Evolutionary conservation across 2,329 filamentous ascomycete genomes (phyloP).

Genomic region (Kalaharituber pfeilii): DNA sequence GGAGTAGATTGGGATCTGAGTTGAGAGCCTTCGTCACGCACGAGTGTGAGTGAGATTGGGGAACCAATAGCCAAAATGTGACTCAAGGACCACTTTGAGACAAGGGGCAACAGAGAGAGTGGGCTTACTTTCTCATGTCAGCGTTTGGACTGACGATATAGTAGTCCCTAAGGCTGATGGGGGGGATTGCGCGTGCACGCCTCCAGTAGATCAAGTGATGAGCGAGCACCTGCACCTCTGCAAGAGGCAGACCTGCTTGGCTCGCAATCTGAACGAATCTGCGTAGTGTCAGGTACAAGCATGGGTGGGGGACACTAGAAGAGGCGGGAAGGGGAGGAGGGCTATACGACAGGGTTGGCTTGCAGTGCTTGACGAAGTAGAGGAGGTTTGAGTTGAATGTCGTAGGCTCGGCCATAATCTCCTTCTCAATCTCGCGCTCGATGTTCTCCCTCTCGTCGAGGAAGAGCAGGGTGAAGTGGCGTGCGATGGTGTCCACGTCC

Average conservation of each 20-base stretch:
- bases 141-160: constrained; percentile 89
- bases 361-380: constrained; percentile 62
- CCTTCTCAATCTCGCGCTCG: constrained; percentile 53
- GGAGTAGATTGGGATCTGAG: constrained; percentile 55
- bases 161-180: constrained; percentile 71
- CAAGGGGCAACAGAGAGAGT: background rate
- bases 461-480: constrained; percentile 72
- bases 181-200: constrained; percentile 75
- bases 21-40: constrained; percentile 39
- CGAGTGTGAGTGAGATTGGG: background rate
- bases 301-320: background rate
- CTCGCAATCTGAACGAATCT: constrained; percentile 52
- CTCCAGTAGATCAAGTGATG: constrained; percentile 94
- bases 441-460: constrained; percentile 65
- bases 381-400: constrained; percentile 61
- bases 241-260: constrained; percentile 53
- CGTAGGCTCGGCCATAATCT: constrained; percentile 51
- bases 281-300: background rate
- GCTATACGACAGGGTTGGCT: constrained; percentile 44
- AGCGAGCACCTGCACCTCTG: constrained; percentile 71
- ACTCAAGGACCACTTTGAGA: background rate
- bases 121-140: constrained; percentile 37
- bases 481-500: constrained; percentile 52
- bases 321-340: background rate
- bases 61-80: background rate